Conservation (phyloP, 352 stramenopile genomes). For the Phytophthora aleatoria region DNA sequence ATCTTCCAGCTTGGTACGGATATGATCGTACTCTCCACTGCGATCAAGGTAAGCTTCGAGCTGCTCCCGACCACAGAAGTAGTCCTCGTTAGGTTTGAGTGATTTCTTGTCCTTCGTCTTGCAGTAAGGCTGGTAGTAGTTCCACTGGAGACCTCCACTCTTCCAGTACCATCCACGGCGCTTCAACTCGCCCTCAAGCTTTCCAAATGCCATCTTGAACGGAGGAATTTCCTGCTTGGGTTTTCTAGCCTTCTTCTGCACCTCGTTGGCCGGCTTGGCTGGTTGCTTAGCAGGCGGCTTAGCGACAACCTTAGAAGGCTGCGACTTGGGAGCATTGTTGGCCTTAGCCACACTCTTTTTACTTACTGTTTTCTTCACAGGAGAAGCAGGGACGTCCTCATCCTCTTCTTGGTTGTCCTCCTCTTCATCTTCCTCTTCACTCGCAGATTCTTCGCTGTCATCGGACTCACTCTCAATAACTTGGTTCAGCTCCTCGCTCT, state of each 20-base stretch:
- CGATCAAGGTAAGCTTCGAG: slow-evolving; percentile 52
- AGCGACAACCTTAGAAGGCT: neutral
- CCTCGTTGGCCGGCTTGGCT: slow-evolving; percentile 2
- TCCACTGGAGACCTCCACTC: slow-evolving; percentile 36
- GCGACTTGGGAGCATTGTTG: slow-evolving; percentile 6
- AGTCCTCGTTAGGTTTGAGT: slow-evolving; percentile 45
- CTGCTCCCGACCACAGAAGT: slow-evolving; percentile 48
- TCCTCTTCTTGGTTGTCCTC: slow-evolving; percentile 33
- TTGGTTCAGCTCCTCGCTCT: slow-evolving; percentile 21
- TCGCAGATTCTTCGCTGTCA: slow-evolving; percentile 10
- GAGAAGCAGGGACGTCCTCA: slow-evolving; percentile 6
- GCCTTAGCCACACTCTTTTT: slow-evolving; percentile 8
- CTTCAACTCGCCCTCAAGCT: slow-evolving; percentile 59
- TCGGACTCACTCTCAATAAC: slow-evolving; percentile 11
- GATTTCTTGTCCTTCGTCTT: slow-evolving; percentile 30
- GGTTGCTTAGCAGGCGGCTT: slow-evolving; percentile 10
- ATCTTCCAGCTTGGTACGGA: slow-evolving; percentile 43
- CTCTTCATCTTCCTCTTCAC: slow-evolving; percentile 9
- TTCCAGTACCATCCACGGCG: slow-evolving; percentile 75
- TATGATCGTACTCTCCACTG: slow-evolving; percentile 45
- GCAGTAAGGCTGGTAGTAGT: slow-evolving; percentile 65
- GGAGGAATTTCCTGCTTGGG: slow-evolving; percentile 37
- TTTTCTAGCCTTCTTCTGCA: slow-evolving; percentile 23
- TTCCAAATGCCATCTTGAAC: slow-evolving; percentile 69
- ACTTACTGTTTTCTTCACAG: slow-evolving; percentile 14